These are phyloP conservation scores for Xylariaceae sp. DNA, from an alignment of 2,329 filamentous ascomycete genomes.

Conservation along the genomic window DNA sequence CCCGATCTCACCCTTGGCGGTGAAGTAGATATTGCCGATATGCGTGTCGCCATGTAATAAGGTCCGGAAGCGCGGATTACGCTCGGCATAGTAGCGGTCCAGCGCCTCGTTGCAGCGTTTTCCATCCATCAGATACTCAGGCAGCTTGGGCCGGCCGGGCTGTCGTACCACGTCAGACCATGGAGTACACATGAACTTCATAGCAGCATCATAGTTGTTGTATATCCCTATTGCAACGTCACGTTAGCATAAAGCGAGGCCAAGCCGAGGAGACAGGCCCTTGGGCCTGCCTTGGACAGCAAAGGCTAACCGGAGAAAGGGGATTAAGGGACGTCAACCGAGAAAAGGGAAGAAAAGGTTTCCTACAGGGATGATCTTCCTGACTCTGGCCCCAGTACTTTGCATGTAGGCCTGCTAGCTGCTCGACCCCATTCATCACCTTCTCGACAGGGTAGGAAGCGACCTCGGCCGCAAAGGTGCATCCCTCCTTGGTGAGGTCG, in stretches of 20 bases:
- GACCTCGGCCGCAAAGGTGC: conserved; percentile 30
- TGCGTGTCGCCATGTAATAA: conserved; percentile 40
- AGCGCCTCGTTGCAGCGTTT: conserved; percentile 30
- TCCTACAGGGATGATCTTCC: conserved; percentile 18
- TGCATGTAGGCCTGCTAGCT: conserved; percentile 37
- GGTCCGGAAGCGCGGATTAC: conserved; percentile 35
- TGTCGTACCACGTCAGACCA: conserved; percentile 28
- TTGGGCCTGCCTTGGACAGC: no score
- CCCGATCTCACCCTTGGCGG: conserved; percentile 27
- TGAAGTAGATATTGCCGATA: conserved; percentile 39
- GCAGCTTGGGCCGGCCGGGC: conserved; percentile 28
- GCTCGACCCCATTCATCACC: conserved; percentile 32
- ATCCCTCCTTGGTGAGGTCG: conserved; percentile 29
- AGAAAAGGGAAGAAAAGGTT: conserved; percentile 2
- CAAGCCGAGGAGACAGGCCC: no score
- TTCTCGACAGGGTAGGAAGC: conserved; percentile 26
- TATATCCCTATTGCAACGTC: conserved; percentile 20
- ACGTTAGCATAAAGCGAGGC: no score
- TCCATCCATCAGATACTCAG: conserved; percentile 33
- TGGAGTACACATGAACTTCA: conserved; percentile 27
- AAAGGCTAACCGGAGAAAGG: no score
- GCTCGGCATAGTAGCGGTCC: conserved; percentile 31
- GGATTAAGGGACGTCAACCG: no score
- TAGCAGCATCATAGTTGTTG: conserved; percentile 34
- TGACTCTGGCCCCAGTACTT: conserved; percentile 31